A percentile compares a stretch with the other conserved stretches of the same genome.
These are phyloP conservation scores for Thalassiosira profunda DNA, from an alignment of 108 stramenopile genomes.

Conservation along the genomic window DNA sequence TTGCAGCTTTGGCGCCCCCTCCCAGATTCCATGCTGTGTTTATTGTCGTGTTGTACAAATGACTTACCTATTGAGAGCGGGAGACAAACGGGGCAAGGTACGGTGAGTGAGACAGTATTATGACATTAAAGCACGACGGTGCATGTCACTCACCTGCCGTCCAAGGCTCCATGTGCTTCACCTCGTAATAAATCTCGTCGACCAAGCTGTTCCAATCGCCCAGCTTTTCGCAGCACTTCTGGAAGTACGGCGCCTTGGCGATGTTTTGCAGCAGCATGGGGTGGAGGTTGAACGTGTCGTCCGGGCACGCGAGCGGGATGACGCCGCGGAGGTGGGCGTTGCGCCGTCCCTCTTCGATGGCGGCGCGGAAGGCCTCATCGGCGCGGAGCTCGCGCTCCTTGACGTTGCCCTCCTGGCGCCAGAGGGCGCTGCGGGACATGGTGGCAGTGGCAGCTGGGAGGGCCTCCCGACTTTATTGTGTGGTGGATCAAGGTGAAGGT, in stretches of 20 bases:
- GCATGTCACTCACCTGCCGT: slow-evolving; percentile 65
- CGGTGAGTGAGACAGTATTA: neutral
- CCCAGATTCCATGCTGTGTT: neutral
- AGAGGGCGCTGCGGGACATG: slow-evolving; percentile 88
- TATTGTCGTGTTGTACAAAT: neutral
- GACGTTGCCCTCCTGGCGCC: slow-evolving; percentile 85
- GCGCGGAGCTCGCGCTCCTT: slow-evolving; percentile 76
- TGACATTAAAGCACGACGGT: neutral
- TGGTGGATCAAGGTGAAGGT: too few relatives aligned
- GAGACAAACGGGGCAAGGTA: neutral
- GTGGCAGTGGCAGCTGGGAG: too few relatives aligned
- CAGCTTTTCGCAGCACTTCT: slow-evolving; percentile 79
- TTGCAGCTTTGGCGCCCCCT: neutral
- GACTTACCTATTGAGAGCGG: slow-evolving; percentile 4
- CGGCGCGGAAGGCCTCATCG: slow-evolving; percentile 63
- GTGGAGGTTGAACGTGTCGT: slow-evolving; percentile 93
- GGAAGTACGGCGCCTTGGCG: slow-evolving; percentile 87
- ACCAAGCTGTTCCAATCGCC: slow-evolving; percentile 86
- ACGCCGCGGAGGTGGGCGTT: slow-evolving; percentile 58
- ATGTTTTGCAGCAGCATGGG: slow-evolving; percentile 90
- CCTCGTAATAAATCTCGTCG: slow-evolving; percentile 94
- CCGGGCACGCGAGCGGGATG: slow-evolving; percentile 76
- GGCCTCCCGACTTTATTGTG: too few relatives aligned
- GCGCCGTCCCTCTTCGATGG: slow-evolving; percentile 75
- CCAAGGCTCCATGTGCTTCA: slow-evolving; percentile 94